phyloP scores from a whole-genome alignment of 208 protist genomes.

The Acanthamoeba sp. region DNA sequence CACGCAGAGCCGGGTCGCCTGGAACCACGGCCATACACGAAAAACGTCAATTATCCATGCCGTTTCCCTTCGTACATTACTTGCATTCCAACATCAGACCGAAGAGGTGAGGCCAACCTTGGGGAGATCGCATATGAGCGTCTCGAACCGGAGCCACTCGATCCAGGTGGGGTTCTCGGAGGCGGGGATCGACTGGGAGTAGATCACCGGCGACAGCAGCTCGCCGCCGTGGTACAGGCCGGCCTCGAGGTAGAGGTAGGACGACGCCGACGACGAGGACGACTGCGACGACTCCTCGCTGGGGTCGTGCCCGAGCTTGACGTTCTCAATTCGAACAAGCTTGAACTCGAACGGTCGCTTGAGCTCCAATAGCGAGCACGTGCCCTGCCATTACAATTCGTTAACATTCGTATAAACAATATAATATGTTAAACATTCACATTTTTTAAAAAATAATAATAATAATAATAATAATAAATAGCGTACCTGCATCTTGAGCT shows the following conservation, averaged over 20 bases:
- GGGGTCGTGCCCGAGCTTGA: background rate
- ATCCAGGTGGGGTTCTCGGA: slow-evolving; percentile 54
- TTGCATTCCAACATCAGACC: background rate
- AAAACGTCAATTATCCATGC: too few relatives aligned
- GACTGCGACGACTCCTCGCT: background rate
- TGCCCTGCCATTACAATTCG: background rate
- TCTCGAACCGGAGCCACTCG: slow-evolving; percentile 70
- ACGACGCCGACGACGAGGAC: background rate
- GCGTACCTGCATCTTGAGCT: slow-evolving; percentile 47
- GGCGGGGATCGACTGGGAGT: slow-evolving; percentile 13
- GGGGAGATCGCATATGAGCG: slow-evolving; percentile 60
- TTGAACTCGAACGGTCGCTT: slow-evolving; percentile 73
- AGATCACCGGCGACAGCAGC: slow-evolving; percentile 39
- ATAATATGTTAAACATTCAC: background rate
- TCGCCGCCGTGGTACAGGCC: slow-evolving; percentile 28
- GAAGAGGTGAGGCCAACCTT: background rate
- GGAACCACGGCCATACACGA: too few relatives aligned
- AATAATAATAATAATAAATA: too few relatives aligned
- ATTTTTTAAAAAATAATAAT: too few relatives aligned
- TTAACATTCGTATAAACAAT: background rate
- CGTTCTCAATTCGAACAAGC: background rate
- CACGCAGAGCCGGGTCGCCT: slow-evolving; percentile 67
- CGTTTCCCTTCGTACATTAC: too few relatives aligned
- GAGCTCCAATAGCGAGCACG: slow-evolving; percentile 8
- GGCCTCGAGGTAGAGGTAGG: slow-evolving; percentile 58